Base-by-base conservation (phyloP, 768 basidiomycete genomes). In the Russula emetica region DNA sequence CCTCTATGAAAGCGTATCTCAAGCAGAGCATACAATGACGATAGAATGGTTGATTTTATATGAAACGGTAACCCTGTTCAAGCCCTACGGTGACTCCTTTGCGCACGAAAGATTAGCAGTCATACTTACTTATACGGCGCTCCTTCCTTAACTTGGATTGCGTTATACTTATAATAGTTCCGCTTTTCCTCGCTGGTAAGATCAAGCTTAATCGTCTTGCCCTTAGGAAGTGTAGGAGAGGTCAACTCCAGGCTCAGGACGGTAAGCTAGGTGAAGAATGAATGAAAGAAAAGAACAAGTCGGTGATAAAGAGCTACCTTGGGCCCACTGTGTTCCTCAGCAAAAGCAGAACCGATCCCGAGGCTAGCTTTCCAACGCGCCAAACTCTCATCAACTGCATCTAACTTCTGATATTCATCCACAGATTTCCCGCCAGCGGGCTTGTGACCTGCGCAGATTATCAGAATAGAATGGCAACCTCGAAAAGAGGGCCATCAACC, bases 311-410 rank as follows among this genome's bases (percentile, higher is more conserved):
- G 24, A 54, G 66, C 28, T 63, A 88, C 92, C 83, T 91, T 92
- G 56, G 90, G 89, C 16, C 83, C 84, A 68, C 65, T 75, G 16
- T 78, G 73, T 61, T 77, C 71, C 22, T 72, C 76, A 16, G 55
- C 32, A 5, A 72, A 30, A 22, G 73, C 78, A 32, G 82, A 85
- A 38, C 84, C 80, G 64, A 98, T 85, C 58, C 96, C 96, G 30
- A 98, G 81, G 58, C 88, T 93, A 44, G 92, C 92, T 74, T 98
- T 98, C 96, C 96, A 98, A 67, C 93, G 86, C 36, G 88, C 86
- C 70, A 98, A 82, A 74, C 91, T 93, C 76, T 97, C 95, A 73
- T 98, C 95, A 66, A 90, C 81, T 34, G 88, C 86, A 76, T 97
- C 95, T 50, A 96, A 83, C 44, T 86, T 76, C 28, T 91, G 88